Evolutionary conservation across 768 basidiomycete species (phyloP).

Genomic region (Phaeotremella skinneri): DNA sequence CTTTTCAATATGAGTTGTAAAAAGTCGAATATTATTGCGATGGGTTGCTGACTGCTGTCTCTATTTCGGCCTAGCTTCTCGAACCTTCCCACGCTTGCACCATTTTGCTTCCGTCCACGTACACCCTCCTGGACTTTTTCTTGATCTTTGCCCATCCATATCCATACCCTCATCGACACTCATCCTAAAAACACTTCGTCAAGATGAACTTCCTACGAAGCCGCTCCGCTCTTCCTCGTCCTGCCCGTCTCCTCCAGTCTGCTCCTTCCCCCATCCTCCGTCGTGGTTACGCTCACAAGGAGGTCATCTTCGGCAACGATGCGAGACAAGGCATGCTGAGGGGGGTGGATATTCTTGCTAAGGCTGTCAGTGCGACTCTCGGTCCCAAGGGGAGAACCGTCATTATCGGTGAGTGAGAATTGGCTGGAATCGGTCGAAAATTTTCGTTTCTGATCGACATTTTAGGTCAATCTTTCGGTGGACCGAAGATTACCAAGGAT

Average conservation of each 20-base stretch:
- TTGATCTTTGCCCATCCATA: not conserved
- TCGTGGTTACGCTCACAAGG: conserved; percentile 60
- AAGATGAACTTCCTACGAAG: conserved; percentile 39
- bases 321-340: conserved; percentile 88
- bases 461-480: conserved; percentile 52
- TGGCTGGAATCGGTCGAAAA: not conserved
- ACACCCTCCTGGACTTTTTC: no score
- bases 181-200: conserved; percentile 8
- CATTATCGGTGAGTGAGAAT: conserved; percentile 73
- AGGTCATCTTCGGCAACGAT: conserved; percentile 94
- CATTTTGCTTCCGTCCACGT: no score
- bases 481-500: conserved; percentile 89
- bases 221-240: conserved; percentile 44
- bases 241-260: conserved; percentile 39
- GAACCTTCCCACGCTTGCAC: no score
- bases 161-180: not conserved
- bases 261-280: conserved; percentile 22
- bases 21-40: no score
- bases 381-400: conserved; percentile 99
- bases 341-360: conserved; percentile 94
- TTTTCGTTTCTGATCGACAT: not conserved
- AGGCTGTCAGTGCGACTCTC: conserved; percentile 92
- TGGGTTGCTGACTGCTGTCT: no score
- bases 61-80: no score
- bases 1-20: no score